Percentiles rank a stretch among this genome's conserved stretches.
These are phyloP conservation scores for Akebia trifoliata DNA, from an alignment of 164 flowering plant genomes.

Conservation along the genomic window DNA sequence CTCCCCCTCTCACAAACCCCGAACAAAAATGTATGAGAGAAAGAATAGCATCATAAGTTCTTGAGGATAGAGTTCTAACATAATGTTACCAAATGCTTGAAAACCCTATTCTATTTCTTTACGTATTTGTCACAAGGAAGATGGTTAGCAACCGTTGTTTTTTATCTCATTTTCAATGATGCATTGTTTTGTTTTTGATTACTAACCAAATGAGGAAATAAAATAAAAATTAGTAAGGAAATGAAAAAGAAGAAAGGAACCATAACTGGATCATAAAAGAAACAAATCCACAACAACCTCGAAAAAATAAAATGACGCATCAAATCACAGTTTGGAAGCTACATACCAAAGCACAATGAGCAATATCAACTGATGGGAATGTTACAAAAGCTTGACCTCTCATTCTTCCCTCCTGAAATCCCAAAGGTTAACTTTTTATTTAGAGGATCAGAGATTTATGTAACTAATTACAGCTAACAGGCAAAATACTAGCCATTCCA, in stretches of 20 bases:
- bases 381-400: slow-evolving; percentile 96
- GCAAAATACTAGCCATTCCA: background rate
- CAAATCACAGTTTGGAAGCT: slow-evolving; percentile 5
- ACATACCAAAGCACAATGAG: slow-evolving; percentile 77
- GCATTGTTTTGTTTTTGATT: background rate
- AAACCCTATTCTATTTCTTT: no score
- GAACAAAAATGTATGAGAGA: no score
- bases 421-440: slow-evolving; percentile 6
- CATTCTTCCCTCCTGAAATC: slow-evolving; percentile 94
- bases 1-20: no score
- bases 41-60: no score
- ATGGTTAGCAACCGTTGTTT: no score
- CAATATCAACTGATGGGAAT: slow-evolving; percentile 82
- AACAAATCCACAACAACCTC: background rate
- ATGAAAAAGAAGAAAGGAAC: background rate
- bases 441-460: background rate
- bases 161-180: background rate
- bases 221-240: background rate
- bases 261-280: background rate
- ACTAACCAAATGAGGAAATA: background rate
- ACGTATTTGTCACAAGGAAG: no score
- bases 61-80: no score
- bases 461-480: background rate
- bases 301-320: background rate
- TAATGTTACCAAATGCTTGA: no score